Evolutionary conservation across 2,329 filamentous ascomycete species (phyloP).

Genomic region (Verticillium nubilum): DNA sequence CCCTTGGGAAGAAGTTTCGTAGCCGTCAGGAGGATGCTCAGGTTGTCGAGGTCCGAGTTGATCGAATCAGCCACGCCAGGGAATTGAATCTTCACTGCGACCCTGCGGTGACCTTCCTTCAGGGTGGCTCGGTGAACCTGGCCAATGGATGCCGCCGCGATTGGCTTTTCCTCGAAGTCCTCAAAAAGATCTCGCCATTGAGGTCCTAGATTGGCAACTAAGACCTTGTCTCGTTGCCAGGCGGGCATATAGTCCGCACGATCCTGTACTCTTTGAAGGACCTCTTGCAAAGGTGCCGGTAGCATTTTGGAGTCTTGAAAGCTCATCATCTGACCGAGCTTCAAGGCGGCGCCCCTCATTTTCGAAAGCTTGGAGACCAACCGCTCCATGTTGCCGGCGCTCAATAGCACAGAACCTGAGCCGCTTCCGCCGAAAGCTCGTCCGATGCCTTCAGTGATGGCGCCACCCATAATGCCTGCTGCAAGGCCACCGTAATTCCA

Average conservation of each 20-base stretch:
- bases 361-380: constrained; percentile 88
- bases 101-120: constrained; percentile 65
- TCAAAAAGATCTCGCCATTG: constrained; percentile 82
- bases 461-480: constrained; percentile 91
- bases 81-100: constrained; percentile 97
- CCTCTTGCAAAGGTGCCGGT: constrained; percentile 77
- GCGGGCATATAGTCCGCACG: constrained; percentile 97
- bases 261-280: constrained; percentile 91
- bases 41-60: constrained; percentile 91
- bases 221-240: constrained; percentile 83
- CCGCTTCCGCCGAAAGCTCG: constrained; percentile 66
- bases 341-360: constrained; percentile 96
- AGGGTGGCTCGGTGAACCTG: constrained; percentile 87
- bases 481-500: constrained; percentile 95
- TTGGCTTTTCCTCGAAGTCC: constrained; percentile 83
- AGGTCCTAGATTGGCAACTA: constrained; percentile 69
- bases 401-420: constrained; percentile 78
- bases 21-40: constrained; percentile 84
- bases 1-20: constrained; percentile 87
- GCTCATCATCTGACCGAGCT: constrained; percentile 96
- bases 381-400: constrained; percentile 84
- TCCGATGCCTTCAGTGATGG: constrained; percentile 78
- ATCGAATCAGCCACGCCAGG: constrained; percentile 94
- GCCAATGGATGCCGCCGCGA: constrained; percentile 94
- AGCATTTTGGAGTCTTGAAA: constrained; percentile 97